Percentiles rank a stretch among this genome's conserved stretches.
Evolutionary conservation across 2,329 filamentous ascomycete species (phyloP).

Genomic region (Phymatotrichopsis omnivora): DNA sequence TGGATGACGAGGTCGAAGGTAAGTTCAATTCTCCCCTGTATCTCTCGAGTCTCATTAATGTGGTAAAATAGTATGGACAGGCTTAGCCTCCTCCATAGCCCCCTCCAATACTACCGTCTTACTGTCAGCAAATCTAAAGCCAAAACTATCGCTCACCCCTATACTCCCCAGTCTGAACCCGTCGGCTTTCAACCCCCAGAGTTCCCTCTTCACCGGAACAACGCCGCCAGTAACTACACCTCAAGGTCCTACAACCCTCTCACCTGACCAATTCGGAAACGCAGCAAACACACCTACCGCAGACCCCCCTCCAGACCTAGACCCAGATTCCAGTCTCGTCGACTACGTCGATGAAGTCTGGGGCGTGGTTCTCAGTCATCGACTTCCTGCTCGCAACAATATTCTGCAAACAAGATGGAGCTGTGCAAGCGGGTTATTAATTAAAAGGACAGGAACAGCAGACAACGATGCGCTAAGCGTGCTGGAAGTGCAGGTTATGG

Average conservation of each 20-base stretch:
- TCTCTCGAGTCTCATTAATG: no score
- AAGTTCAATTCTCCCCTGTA: no score
- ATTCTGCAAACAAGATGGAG: conserved; percentile 43
- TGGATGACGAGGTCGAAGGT: conserved; percentile 47
- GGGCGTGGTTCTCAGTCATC: conserved; percentile 57
- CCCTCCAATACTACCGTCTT: conserved; percentile 25
- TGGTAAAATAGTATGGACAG: conserved; percentile 17
- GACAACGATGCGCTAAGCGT: conserved; percentile 49
- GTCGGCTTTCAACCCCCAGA: conserved; percentile 26
- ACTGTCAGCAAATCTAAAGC: conserved; percentile 28
- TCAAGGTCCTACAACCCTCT: no score
- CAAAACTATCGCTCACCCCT: conserved; percentile 25
- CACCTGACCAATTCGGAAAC: conserved; percentile 45
- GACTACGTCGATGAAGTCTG: conserved; percentile 67
- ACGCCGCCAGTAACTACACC: conserved; percentile 29
- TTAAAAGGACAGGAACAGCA: conserved; percentile 51
- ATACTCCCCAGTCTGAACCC: conserved; percentile 25
- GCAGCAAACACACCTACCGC: conserved; percentile 27
- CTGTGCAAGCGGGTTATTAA: conserved; percentile 54
- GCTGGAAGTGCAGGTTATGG: conserved; percentile 47
- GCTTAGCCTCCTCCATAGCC: conserved; percentile 7
- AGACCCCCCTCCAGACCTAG: conserved; percentile 39
- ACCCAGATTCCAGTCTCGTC: conserved; percentile 57
- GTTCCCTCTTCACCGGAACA: conserved; percentile 24
- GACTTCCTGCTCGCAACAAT: conserved; percentile 15